Percentiles rank a stretch among this genome's conserved stretches.
These are phyloP conservation scores for Elasticomyces elasticus DNA, from an alignment of 495 filamentous ascomycete species.

Conservation along the genomic window DNA sequence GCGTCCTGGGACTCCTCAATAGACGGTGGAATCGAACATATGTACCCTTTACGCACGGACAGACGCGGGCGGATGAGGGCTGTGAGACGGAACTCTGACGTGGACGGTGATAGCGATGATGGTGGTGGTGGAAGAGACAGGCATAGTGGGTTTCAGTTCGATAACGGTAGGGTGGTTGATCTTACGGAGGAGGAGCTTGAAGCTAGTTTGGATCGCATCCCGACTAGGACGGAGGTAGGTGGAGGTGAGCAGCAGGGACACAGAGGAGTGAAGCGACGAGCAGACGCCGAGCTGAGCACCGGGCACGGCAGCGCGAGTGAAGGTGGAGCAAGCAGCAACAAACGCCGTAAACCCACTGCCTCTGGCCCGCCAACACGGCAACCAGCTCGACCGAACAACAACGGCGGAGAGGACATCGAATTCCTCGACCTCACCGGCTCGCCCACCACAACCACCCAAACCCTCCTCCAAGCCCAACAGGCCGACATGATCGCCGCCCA, in stretches of 20 bases:
- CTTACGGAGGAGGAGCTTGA: background rate
- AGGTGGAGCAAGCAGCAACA: background rate
- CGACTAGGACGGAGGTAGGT: background rate
- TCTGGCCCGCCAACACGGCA: background rate
- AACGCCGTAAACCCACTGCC: background rate
- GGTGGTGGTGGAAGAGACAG: too few species aligned
- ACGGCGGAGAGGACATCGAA: too few species aligned
- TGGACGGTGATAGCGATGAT: too few species aligned
- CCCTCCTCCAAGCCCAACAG: background rate
- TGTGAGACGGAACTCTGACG: too few species aligned
- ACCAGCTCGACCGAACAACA: background rate
- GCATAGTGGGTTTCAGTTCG: too few species aligned
- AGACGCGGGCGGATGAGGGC: too few species aligned
- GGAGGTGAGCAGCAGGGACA: background rate
- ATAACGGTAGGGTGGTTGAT: background rate
- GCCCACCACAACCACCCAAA: constrained; percentile 41
- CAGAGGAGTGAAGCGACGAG: background rate
- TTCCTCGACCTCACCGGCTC: constrained; percentile 54
- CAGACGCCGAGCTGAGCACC: background rate
- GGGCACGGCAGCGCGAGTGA: background rate
- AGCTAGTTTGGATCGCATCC: background rate
- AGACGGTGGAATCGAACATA: too few species aligned
- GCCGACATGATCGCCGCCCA: too few species aligned
- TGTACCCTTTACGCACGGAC: too few species aligned
- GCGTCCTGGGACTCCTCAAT: too few species aligned